phyloP scores from a whole-genome alignment of 208 protist species.

The Leishmania lainsoni region DNA sequence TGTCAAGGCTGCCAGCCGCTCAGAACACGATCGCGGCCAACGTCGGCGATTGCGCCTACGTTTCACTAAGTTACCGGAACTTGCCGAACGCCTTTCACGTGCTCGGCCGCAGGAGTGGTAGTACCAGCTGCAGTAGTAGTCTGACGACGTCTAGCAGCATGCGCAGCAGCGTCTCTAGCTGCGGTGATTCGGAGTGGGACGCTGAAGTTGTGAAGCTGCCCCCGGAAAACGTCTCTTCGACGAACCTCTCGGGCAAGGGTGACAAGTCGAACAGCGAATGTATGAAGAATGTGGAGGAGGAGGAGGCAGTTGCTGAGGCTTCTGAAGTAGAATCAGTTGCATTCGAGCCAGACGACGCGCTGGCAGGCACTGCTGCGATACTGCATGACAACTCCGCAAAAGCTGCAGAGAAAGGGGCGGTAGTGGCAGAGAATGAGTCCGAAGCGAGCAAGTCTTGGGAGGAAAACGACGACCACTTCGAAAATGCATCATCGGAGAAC shows the following conservation, averaged over 20 bases:
- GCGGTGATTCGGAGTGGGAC: neutral
- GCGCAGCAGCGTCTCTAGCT: neutral
- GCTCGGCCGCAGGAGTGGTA: slow-evolving; percentile 14
- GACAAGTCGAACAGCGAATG: neutral
- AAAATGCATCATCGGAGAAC: neutral
- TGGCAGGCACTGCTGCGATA: neutral
- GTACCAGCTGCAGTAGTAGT: slow-evolving; percentile 5
- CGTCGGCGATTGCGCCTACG: neutral
- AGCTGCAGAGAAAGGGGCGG: neutral
- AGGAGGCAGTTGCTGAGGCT: neutral
- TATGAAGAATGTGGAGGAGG: neutral
- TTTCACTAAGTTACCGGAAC: slow-evolving; percentile 3
- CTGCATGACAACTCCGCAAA: neutral
- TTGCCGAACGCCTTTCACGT: slow-evolving; percentile 17
- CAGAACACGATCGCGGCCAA: neutral
- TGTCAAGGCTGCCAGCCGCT: neutral
- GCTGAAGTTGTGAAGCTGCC: neutral
- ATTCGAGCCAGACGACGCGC: neutral
- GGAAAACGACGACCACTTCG: slow-evolving; percentile 4
- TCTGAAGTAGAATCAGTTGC: neutral
- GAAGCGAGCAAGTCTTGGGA: neutral
- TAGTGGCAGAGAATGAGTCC: neutral
- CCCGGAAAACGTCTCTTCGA: too few relatives aligned
- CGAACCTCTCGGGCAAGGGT: neutral
- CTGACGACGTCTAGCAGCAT: slow-evolving; percentile 3